Base-by-base conservation (phyloP, 2,329 filamentous ascomycete species). In the Fusarium liriodendri region DNA sequence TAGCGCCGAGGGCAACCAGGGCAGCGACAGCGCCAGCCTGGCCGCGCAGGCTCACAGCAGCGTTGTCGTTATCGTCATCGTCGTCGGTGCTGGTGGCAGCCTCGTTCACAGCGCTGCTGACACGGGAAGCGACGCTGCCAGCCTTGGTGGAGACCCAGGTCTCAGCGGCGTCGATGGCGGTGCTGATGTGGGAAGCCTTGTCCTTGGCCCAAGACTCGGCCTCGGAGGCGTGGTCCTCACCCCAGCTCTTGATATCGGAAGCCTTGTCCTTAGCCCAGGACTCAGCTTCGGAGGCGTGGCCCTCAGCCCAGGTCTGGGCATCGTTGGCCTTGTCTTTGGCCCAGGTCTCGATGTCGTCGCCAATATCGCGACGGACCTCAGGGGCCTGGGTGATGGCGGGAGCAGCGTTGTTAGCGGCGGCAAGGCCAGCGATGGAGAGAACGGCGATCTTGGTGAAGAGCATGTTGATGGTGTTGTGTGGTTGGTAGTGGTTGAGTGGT, bases 361-460 rank as follows among this genome's bases (percentile, higher is more conserved):
- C 58, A 57, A 77, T 38, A 45, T 75, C 74, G 45, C 77, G 77
- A 18, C 54, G 29, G 40, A 29, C 65, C 25, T 66, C 63, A 14
- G 75, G 67, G 7, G 66, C 55, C 2, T 63, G 37, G 3, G 76
- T 77, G 71, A 75, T 69, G 6, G 66, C 38, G 22, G 70, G 65
- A 11, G 65, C 5, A 22, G 66, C 61, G 42, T 58, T 7, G 11
- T 64, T 54, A 33, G 66, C 77, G 42, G 77, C 77, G 42, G 64
- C 76, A 50, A 78, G 57, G 66, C 72, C 64, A 45, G 76, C 77
- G 20, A 66, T 29, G 16, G 77, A 59, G 54, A 79, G 64, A 14
- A 79, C 54, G 20, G 68, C 52, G 69, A 77, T 32, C 68, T 79
- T 77, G 57, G 68, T 66, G 76, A 74, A 78, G 37, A 55, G 77